Conservation (phyloP, 2,329 filamentous ascomycete genomes). For the Botrytis byssoidea region DNA sequence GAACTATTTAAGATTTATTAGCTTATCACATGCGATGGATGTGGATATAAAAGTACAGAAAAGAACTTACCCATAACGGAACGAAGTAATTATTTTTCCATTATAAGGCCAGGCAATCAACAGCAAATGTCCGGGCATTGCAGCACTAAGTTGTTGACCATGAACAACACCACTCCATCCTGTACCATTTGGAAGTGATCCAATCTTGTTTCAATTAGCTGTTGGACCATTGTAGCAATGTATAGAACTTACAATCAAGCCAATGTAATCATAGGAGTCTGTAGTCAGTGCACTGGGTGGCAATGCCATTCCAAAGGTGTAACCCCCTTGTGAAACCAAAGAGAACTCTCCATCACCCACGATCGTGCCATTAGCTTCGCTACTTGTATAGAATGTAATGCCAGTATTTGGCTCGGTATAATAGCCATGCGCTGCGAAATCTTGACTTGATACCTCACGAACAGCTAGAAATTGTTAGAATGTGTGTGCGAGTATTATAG, state of each 20-base stretch:
- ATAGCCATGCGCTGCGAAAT: constrained; percentile 35
- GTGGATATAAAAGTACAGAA: not conserved
- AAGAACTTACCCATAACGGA: constrained; percentile 48
- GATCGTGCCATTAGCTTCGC: constrained; percentile 43
- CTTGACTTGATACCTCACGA: constrained; percentile 31
- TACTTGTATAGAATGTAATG: constrained; percentile 54
- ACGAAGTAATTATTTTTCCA: constrained; percentile 53
- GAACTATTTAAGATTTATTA: constrained; percentile 41
- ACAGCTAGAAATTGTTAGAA: constrained; percentile 28
- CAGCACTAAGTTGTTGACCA: constrained; percentile 43
- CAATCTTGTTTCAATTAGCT: constrained; percentile 33
- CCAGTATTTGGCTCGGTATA: constrained; percentile 50
- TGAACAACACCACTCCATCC: constrained; percentile 61
- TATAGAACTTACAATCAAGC: constrained; percentile 49
- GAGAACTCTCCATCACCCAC: constrained; percentile 37
- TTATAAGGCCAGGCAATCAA: constrained; percentile 57
- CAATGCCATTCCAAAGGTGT: constrained; percentile 55
- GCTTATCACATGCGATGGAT: not conserved
- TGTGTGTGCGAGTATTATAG: not conserved
- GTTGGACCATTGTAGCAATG: not conserved
- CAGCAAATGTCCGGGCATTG: constrained; percentile 58
- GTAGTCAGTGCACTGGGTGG: constrained; percentile 48
- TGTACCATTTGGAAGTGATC: constrained; percentile 47
- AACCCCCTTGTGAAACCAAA: constrained; percentile 41
- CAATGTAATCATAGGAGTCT: constrained; percentile 57